Evolutionary conservation across 352 stramenopile species (phyloP).

Genomic region (Phytophthora rubi): DNA sequence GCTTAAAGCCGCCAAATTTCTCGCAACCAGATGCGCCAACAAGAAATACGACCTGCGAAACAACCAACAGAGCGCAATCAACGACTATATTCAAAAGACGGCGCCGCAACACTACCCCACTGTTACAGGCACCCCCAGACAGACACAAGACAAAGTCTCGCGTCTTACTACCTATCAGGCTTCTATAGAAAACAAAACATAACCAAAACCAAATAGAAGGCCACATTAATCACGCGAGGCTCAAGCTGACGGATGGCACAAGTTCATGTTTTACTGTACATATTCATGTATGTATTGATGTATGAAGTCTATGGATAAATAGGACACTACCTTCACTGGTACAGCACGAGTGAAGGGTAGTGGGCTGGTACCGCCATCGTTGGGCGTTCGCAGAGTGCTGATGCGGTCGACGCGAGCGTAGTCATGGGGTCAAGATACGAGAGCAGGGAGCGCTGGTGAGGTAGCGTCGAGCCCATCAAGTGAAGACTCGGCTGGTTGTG

Average conservation of each 20-base stretch:
- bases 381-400: conserved; percentile 14
- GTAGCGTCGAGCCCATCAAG: conserved; percentile 6
- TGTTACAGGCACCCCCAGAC: too few relatives aligned
- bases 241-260: neutral
- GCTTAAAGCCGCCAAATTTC: too few relatives aligned
- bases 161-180: too few relatives aligned
- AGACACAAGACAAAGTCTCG: too few relatives aligned
- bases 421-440: conserved; percentile 40
- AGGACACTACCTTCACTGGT: conserved; percentile 8
- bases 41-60: too few relatives aligned
- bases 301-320: conserved; percentile 23
- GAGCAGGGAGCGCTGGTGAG: conserved; percentile 36
- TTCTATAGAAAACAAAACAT: too few relatives aligned
- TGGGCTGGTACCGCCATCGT: conserved; percentile 10
- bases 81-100: too few relatives aligned
- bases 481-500: conserved; percentile 12
- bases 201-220: too few relatives aligned
- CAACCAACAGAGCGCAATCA: too few relatives aligned
- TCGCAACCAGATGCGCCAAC: too few relatives aligned
- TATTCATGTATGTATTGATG: neutral
- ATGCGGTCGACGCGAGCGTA: conserved; percentile 20
- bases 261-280: neutral
- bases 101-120: too few relatives aligned
- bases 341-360: conserved; percentile 36
- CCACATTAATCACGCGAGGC: neutral